Conservation (phyloP, 305 asterid species). For the Petunia hybrid region DNA sequence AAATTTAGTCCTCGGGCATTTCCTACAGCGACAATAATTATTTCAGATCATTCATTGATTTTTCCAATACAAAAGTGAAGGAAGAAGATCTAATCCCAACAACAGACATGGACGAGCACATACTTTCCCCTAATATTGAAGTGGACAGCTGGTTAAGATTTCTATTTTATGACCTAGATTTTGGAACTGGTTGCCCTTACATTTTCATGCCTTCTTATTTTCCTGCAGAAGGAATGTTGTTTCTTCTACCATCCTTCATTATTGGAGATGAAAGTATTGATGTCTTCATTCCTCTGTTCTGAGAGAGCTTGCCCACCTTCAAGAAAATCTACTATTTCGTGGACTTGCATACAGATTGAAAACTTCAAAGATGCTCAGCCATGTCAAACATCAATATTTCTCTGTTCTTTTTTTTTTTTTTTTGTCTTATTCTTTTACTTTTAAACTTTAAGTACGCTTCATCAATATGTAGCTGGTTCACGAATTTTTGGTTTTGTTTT, state of each 20-base stretch:
- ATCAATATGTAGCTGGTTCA: too few relatives aligned
- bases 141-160: conserved; percentile 92
- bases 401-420: too few relatives aligned
- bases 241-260: conserved; percentile 67
- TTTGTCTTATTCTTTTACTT: too few relatives aligned
- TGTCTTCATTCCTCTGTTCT: conserved; percentile 63
- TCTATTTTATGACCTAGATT: conserved; percentile 81
- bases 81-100: conserved; percentile 60
- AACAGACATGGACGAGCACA: conserved; percentile 58
- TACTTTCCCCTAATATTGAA: conserved; percentile 81
- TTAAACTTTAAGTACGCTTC: too few relatives aligned
- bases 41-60: conserved; percentile 79
- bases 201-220: conserved; percentile 77
- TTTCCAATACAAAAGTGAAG: conserved; percentile 55
- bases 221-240: conserved; percentile 71
- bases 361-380: too few relatives aligned
- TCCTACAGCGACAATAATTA: conserved; percentile 64
- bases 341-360: background rate
- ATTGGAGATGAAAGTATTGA: conserved; percentile 72
- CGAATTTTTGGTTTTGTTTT: too few relatives aligned
- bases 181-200: conserved; percentile 78
- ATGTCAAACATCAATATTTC: too few relatives aligned
- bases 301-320: conserved; percentile 54
- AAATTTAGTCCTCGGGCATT: conserved; percentile 85
- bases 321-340: background rate